phyloP scores from a whole-genome alignment of 2,329 filamentous ascomycete species.

The Xylariomycetidae sp. region DNA sequence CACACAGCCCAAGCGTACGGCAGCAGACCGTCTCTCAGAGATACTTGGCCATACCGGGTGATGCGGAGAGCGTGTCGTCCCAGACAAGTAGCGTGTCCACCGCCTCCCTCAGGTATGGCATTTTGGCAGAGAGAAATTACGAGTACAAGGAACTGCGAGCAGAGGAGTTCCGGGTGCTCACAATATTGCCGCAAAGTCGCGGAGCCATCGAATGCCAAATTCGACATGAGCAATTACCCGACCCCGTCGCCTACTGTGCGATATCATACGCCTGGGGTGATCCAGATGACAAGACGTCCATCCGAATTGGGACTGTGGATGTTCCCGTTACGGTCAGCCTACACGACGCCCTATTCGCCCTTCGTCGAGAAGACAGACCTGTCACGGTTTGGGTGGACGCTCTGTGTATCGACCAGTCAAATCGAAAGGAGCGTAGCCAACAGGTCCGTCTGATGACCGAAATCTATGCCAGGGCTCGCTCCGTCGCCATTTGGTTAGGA shows the following conservation, averaged over 20 bases:
- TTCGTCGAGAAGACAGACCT: slow-evolving; percentile 7
- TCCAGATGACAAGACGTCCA: slow-evolving; percentile 3
- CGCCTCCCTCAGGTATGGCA: too few species aligned
- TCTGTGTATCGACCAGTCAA: slow-evolving; percentile 21
- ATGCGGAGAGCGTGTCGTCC: too few species aligned
- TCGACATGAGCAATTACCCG: slow-evolving; percentile 1
- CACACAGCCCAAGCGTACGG: too few species aligned
- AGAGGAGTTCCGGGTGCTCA: slow-evolving; percentile 4
- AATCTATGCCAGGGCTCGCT: slow-evolving; percentile 14
- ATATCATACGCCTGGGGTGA: slow-evolving; percentile 8
- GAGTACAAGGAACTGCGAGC: not conserved
- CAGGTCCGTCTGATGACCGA: slow-evolving; percentile 12
- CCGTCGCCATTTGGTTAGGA: slow-evolving; percentile 17
- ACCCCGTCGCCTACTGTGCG: slow-evolving; percentile 2
- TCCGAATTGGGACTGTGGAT: slow-evolving; percentile 1
- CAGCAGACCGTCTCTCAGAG: too few species aligned
- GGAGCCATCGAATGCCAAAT: slow-evolving; percentile 6
- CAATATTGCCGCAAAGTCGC: slow-evolving; percentile 1
- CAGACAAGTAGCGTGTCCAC: too few species aligned
- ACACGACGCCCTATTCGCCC: slow-evolving; percentile 12
- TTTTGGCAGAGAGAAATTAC: too few species aligned
- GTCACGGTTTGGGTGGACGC: slow-evolving; percentile 21
- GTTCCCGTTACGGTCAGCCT: slow-evolving; percentile 14
- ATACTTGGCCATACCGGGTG: too few species aligned
- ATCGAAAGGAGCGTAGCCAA: slow-evolving; percentile 8